Evolutionary conservation across 1,284 basidiomycete species (phyloP).

Genomic region (Schizophyllum amplum): DNA sequence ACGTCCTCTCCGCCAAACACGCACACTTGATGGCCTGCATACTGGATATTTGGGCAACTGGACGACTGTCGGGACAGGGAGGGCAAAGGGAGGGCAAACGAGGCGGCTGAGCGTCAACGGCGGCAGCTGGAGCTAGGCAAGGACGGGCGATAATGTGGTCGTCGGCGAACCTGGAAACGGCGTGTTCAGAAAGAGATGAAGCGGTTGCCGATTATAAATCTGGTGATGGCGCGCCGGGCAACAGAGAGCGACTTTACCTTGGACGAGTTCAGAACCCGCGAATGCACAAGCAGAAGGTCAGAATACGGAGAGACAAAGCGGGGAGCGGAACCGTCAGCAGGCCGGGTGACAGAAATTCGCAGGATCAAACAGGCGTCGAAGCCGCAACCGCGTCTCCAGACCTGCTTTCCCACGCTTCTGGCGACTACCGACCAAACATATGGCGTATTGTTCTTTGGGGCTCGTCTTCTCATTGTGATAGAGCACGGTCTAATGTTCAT

Average conservation of each 20-base stretch:
- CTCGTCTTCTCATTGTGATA: no score
- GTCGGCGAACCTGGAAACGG: neutral
- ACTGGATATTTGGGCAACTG: conserved; percentile 14
- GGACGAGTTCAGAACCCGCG: neutral
- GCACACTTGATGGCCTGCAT: conserved; percentile 71
- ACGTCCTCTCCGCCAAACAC: conserved; percentile 15
- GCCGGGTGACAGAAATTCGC: neutral
- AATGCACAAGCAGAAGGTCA: neutral
- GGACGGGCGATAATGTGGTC: neutral
- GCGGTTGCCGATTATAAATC: neutral
- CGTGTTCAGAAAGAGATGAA: neutral
- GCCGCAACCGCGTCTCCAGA: neutral
- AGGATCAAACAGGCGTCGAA: no score
- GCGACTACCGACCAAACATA: no score
- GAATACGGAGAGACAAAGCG: neutral
- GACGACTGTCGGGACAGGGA: conserved; percentile 11
- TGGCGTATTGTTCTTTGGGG: no score
- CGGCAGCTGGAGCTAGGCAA: neutral
- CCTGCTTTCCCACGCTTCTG: neutral
- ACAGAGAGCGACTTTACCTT: neutral
- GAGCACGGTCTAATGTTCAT: neutral
- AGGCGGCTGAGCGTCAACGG: neutral
- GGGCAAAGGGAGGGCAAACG: conserved; percentile 11
- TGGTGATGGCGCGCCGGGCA: neutral
- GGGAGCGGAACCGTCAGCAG: neutral